Conservation (phyloP, 108 stramenopile species). For the Aurantiochytrium sp. region DNA sequence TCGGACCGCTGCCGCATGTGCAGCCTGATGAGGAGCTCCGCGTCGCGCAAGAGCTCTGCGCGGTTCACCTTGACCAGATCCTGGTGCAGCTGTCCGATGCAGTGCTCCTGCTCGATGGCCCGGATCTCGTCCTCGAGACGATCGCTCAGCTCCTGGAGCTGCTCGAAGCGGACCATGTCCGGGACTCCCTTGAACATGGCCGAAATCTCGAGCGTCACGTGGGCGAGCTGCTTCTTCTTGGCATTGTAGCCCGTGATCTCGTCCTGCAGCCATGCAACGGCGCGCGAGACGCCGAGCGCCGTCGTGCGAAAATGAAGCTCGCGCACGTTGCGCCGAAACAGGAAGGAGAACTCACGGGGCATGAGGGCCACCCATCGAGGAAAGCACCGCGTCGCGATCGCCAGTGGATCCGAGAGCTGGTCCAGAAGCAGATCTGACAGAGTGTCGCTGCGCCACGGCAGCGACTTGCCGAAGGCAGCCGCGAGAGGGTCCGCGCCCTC, state of each 20-base stretch:
- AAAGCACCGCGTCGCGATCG: constrained; percentile 12
- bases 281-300: constrained; percentile 3
- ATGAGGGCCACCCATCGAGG: constrained; percentile 5
- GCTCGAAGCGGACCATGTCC: constrained; percentile 22
- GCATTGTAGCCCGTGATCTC: constrained; percentile 25
- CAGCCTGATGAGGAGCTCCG: not conserved
- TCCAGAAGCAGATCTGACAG: not conserved
- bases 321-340: constrained; percentile 8
- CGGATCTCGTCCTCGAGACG: constrained; percentile 20
- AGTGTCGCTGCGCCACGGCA: constrained; percentile 12
- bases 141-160: constrained; percentile 10
- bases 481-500: constrained; percentile 3
- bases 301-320: not conserved
- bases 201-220: constrained; percentile 24
- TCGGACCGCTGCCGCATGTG: constrained; percentile 24
- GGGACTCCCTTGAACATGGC: constrained; percentile 21
- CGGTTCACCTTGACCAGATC: constrained; percentile 20
- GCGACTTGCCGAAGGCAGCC: constrained; percentile 6
- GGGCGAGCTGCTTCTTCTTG: constrained; percentile 28
- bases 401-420: not conserved
- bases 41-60: not conserved
- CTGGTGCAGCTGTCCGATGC: constrained; percentile 16
- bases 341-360: constrained; percentile 13
- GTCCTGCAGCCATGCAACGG: constrained; percentile 17
- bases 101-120: constrained; percentile 27